phyloP scores from a whole-genome alignment of 2,329 filamentous ascomycete genomes.

The Colletotrichum trifolii region DNA sequence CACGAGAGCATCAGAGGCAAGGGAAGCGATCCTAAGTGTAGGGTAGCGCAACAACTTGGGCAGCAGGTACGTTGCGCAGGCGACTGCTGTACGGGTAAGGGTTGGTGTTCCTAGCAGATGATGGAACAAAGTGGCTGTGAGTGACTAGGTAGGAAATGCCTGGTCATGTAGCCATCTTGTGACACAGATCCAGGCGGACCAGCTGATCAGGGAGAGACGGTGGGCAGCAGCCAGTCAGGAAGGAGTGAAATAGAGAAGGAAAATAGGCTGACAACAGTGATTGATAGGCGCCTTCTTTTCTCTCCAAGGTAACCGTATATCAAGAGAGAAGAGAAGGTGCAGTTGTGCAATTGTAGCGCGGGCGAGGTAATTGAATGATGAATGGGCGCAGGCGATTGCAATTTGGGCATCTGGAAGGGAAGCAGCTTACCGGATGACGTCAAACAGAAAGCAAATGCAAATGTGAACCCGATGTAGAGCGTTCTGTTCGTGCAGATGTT shows the following conservation, averaged over 20 bases:
- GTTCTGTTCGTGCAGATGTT: no score
- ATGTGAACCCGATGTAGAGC: not conserved
- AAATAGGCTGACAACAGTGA: constrained; percentile 3
- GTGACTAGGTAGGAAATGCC: not conserved
- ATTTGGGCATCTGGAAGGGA: not conserved
- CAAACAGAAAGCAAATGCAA: constrained; percentile 24
- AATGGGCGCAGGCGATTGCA: constrained; percentile 12
- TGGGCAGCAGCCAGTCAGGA: constrained; percentile 18
- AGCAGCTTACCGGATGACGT: constrained; percentile 35
- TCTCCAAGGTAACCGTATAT: not conserved
- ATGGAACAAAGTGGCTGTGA: constrained; percentile 28
- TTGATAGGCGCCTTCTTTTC: constrained; percentile 27
- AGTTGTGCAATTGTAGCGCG: not conserved
- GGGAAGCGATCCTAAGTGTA: not conserved
- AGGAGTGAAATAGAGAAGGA: not conserved
- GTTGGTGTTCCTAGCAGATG: constrained; percentile 24
- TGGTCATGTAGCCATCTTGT: constrained; percentile 7
- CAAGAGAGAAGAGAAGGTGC: not conserved
- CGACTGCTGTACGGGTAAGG: constrained; percentile 19
- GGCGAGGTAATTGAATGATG: constrained; percentile 20
- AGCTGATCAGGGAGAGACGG: not conserved
- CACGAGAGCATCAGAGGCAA: not conserved
- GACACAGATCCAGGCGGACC: constrained; percentile 1
- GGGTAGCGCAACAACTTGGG: no score
- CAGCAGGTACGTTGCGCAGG: constrained; percentile 19